Base-by-base conservation (phyloP, 2,329 filamentous ascomycete genomes). In the Cytospora mali region DNA sequence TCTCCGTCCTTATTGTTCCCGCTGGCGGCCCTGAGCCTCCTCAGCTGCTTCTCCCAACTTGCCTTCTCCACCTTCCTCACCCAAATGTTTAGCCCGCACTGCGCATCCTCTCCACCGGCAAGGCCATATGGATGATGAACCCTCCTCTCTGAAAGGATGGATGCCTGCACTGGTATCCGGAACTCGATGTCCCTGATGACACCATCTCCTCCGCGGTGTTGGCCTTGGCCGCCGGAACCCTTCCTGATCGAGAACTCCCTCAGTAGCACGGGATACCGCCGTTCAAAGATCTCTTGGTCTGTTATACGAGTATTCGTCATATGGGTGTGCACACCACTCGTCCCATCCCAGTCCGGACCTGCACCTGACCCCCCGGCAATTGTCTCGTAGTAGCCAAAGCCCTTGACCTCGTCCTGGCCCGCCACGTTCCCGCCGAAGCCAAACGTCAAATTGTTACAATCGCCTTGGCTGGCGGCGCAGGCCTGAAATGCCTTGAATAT, bases 221-320 rank as follows among this genome's bases (percentile, higher is more conserved):
- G 81, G 0, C 91, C 91, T 2, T 71, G 70, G 0, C 91, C 91
- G 0, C 86, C 87, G 35, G 84, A 88, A 0, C 84, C 87, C 1
- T 76, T 68, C 1, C 91, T 77, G 11, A 94, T 76, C 14, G 82
- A 81, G 73, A 93, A 94, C 68, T 90, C 83, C 6, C 88, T 80
- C 35, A 95, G 76, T 1, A 95, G 72, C 1, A 92, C 88, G 0
- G 90, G 90, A 70, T 93, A 93, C 10, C 91, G 79, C 29, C 88
- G 81, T 76, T 94, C 91, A 67, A 94, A 90, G 7, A 93, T 84
- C 72, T 95, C 91, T 0, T 88, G 82, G 71, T 94, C 91, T 0
- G 91, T 93, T 71, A 93, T 94, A 16, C 90, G 84, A 3, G 91
- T 94, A 73, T 95, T 95, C 7, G 91, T 94, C 89, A 93, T 93